Conservation (phyloP, 2,329 filamentous ascomycete species). For the Aspergillus sp. region DNA sequence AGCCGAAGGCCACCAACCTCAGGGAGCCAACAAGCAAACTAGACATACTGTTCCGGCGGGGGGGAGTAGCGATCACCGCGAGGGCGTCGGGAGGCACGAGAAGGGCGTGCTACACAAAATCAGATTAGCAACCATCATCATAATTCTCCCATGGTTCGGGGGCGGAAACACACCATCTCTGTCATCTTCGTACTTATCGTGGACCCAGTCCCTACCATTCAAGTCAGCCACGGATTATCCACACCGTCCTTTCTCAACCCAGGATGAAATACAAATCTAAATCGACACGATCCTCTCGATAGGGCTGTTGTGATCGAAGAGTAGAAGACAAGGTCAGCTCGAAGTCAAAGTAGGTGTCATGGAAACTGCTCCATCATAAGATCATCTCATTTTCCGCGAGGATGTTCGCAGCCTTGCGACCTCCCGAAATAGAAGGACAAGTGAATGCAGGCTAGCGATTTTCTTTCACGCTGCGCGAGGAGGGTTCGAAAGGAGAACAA, state of each 20-base stretch:
- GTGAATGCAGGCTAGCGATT: constrained; percentile 26
- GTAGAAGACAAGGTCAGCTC: constrained; percentile 45
- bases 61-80: constrained; percentile 36
- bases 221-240: neutral
- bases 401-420: constrained; percentile 24
- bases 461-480: constrained; percentile 38
- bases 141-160: neutral
- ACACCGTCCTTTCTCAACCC: neutral
- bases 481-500: constrained; percentile 32
- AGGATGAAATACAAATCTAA: constrained; percentile 41
- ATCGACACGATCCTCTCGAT: constrained; percentile 46
- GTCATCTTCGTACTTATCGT: constrained; percentile 82
- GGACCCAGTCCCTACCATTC: constrained; percentile 77
- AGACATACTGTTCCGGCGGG: constrained; percentile 37
- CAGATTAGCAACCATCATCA: neutral
- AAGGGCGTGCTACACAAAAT: constrained; percentile 38
- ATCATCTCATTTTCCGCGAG: constrained; percentile 13
- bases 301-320: constrained; percentile 43
- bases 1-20: neutral
- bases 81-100: constrained; percentile 43
- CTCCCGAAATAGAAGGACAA: constrained; percentile 20
- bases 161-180: constrained; percentile 48
- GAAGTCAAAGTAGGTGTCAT: constrained; percentile 37
- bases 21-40: neutral
- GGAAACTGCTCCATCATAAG: constrained; percentile 34